Base-by-base conservation (phyloP, 768 basidiomycete genomes). In the Tephrocybe rancida region DNA sequence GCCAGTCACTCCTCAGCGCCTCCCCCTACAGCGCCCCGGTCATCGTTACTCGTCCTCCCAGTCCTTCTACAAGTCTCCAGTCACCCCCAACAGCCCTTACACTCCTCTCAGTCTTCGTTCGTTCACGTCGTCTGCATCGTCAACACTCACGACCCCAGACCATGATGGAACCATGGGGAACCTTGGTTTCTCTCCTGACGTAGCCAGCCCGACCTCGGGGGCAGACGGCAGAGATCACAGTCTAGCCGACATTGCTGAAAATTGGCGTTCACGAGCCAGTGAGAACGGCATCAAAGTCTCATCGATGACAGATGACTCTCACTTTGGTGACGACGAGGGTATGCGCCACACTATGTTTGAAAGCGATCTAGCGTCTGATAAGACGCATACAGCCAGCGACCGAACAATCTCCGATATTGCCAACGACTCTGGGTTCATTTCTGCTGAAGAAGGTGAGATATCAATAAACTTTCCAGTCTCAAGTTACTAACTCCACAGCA, bases 281-380 rank as follows among this genome's bases (percentile, higher is more conserved):
- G 85, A 87, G 59, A 84, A 88, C 57, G 87, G 86, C 38, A 88
- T 89, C 54, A 86, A 80, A 66, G 85, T 88, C 47, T 73, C 81
- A 24, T 69, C 74, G 34, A 69, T 75, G 9, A 69, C 67, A 55
- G 86, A 87, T 56, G 81, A 83, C 34, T 67, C 72, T n/a, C 66
- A 70, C 43, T 73, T 69, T 59, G 67, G 66, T 29, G 73, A 79
- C 47, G 78, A 80, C 48, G 77, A 80, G 65, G 74, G 76, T 78
- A 61, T 61, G 70, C 63, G 56, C 52, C 62, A 63, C 59, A 66
- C 59, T 62, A 42, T 57, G 48, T 42, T 54, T 46, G 13, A 35
- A 32, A 29, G 7, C 11, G 46, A 56, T 58, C 34, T 45, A 25
- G 48, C 9, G 54, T 54, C 68, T 68, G 67, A 74, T 65, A 62